Percentiles rank a stretch among this genome's conserved stretches.
Evolutionary conservation across 2,329 filamentous ascomycete species (phyloP).

Genomic region (Massarina eburnea): DNA sequence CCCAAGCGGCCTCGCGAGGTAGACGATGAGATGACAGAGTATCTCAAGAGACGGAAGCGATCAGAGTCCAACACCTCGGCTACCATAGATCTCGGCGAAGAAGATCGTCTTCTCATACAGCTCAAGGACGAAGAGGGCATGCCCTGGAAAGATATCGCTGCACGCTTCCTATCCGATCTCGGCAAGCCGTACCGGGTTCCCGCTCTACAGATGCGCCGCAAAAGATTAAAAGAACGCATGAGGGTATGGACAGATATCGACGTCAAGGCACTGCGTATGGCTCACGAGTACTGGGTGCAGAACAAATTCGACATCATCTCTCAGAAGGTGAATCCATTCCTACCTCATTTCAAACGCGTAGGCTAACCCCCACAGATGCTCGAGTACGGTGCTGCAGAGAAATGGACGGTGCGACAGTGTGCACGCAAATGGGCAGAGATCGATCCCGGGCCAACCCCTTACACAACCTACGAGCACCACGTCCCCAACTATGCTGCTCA

Average conservation of each 20-base stretch:
- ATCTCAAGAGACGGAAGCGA: slow-evolving; percentile 45
- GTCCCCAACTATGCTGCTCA: slow-evolving; percentile 29
- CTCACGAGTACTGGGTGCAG: slow-evolving; percentile 56
- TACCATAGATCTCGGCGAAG: slow-evolving; percentile 50
- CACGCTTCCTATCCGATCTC: slow-evolving; percentile 51
- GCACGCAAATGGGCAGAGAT: slow-evolving; percentile 56
- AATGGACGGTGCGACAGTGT: slow-evolving; percentile 54
- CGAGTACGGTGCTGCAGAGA: slow-evolving; percentile 53
- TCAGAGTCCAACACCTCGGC: slow-evolving; percentile 38
- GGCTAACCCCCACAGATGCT: slow-evolving; percentile 48
- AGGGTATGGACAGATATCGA: slow-evolving; percentile 56
- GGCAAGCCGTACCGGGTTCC: slow-evolving; percentile 54
- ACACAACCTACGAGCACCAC: slow-evolving; percentile 38
- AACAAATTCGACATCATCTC: slow-evolving; percentile 58
- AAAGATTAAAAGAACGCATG: slow-evolving; percentile 53
- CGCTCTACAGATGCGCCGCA: slow-evolving; percentile 58
- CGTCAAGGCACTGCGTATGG: slow-evolving; percentile 51
- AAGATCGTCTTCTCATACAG: slow-evolving; percentile 53
- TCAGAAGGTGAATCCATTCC: slow-evolving; percentile 45
- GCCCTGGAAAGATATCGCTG: slow-evolving; percentile 58
- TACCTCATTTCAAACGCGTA: neutral
- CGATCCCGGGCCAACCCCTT: slow-evolving; percentile 34
- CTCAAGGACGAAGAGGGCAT: slow-evolving; percentile 56
- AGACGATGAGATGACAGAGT: slow-evolving; percentile 31
- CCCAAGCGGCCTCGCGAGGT: slow-evolving; percentile 45